Evolutionary conservation across 73 alveolate genomes (phyloP), one percentile per base, ranked within the genome.

Genomic region (Blepharisma japonicum): DNA sequence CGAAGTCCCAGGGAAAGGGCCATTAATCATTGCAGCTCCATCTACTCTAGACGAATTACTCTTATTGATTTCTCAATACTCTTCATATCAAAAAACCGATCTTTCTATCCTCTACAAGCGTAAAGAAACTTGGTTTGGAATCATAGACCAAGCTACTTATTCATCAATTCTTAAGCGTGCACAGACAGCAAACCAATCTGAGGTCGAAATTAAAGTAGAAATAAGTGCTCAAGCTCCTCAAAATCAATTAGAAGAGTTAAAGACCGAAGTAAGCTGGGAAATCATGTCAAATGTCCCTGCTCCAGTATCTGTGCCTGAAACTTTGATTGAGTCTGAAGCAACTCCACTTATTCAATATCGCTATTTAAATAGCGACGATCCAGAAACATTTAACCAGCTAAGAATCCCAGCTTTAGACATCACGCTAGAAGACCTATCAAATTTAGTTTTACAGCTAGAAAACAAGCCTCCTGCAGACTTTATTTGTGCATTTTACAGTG

Each of bases 401-500:
- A 18, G n/a, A 25, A n/a, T 61, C 23, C 47, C 14, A 11, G 23
- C 49, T 5, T 25, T 61, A 14, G 74, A 61, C 3, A 18, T 61
- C 18, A 61, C 74, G 14, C 14, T 61, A 39, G 47, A 11, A 61
- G 74, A 61, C n/a, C 74, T 61, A 8, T 61, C 74, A 25, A 39
- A 14, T 18, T 9, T 61, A 14, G 23, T 61, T 18, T n/a, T 61
- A 9, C 38, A 20, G 14, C 14, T 14, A 2, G 74, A 61, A 61
- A 61, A 61, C 23, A 8, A 14, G 11, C 18, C 74, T 20, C 18
- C 38, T 18, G 38, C 74, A 18, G 74, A 61, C 2, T 61, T n/a
- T n/a, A 39, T 61, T 25, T 61, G 74, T 25, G 74, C 74, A 25
- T 61, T 61, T 61, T 61, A 61, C 74, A 14, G 47, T 2, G 74